phyloP scores from a whole-genome alignment of 2,329 filamentous ascomycete genomes.

The Chaetomium globosum region DNA sequence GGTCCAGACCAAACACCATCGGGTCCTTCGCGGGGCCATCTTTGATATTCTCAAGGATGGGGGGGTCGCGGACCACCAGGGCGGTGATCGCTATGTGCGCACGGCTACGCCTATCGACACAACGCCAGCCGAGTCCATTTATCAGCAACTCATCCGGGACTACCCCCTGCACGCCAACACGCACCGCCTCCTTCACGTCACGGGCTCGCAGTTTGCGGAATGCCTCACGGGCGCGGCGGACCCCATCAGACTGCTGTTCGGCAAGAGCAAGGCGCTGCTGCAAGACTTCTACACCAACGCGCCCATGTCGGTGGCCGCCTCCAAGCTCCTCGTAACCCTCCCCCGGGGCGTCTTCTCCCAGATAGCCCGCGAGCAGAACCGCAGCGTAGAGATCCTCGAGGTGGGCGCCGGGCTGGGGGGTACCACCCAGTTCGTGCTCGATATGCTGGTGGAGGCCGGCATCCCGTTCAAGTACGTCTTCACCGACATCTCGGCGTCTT shows the following conservation, averaged over 20 bases:
- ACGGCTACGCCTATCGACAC: not conserved
- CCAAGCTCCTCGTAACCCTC: not conserved
- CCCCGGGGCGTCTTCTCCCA: not conserved
- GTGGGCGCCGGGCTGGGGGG: constrained; percentile 10
- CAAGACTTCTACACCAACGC: too few species aligned
- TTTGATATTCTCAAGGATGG: not conserved
- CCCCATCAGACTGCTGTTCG: too few species aligned
- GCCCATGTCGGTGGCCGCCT: not conserved
- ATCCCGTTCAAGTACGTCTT: constrained; percentile 4
- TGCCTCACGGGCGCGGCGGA: too few species aligned
- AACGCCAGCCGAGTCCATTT: not conserved
- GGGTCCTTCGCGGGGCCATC: not conserved
- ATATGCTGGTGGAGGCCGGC: constrained; percentile 1
- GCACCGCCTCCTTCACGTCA: not conserved
- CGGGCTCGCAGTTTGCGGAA: not conserved
- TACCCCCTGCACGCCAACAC: not conserved
- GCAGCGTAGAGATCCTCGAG: constrained; percentile 7
- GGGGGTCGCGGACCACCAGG: not conserved
- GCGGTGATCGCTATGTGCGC: not conserved
- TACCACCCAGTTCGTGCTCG: constrained; percentile 1
- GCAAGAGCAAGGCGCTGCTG: too few species aligned
- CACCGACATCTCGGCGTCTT: not conserved
- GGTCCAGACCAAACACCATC: too few species aligned
- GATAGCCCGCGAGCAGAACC: constrained; percentile 5
- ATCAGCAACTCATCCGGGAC: not conserved